phyloP scores from a whole-genome alignment of 371 early-diverging fungal genomes.

The Mucor ambiguus region DNA sequence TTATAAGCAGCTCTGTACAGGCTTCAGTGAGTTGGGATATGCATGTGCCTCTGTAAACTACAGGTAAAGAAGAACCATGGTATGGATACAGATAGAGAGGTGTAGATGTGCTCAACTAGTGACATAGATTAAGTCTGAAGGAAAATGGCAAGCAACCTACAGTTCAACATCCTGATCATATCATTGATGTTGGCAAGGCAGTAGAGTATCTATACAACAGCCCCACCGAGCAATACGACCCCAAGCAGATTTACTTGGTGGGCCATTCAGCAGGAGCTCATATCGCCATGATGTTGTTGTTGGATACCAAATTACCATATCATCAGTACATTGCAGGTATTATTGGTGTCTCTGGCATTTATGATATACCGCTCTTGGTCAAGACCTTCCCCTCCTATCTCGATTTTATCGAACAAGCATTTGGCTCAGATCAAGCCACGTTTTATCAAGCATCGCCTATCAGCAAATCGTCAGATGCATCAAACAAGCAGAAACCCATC shows the following conservation, averaged over 20 bases:
- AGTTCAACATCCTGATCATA: conserved; percentile 60
- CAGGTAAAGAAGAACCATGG: conserved; percentile 39
- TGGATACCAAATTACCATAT: conserved; percentile 44
- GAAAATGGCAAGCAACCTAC: conserved; percentile 18
- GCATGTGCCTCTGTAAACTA: conserved; percentile 76
- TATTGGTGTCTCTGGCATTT: conserved; percentile 81
- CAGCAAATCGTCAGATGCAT: conserved; percentile 6
- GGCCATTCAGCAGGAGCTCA: conserved; percentile 91
- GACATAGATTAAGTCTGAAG: conserved; percentile 37
- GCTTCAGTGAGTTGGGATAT: conserved; percentile 43
- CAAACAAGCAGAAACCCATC: conserved; percentile 38
- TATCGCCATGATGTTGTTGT: conserved; percentile 59
- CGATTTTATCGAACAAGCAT: conserved; percentile 73
- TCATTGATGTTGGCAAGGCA: conserved; percentile 58
- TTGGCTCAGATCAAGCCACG: conserved; percentile 41
- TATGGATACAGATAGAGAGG: neutral
- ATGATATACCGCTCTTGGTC: conserved; percentile 69
- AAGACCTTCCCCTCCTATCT: conserved; percentile 65
- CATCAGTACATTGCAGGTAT: conserved; percentile 37
- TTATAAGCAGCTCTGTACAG: conserved; percentile 48
- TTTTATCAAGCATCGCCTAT: conserved; percentile 55
- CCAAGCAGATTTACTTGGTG: conserved; percentile 54
- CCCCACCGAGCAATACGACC: conserved; percentile 33
- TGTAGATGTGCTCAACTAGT: conserved; percentile 1
- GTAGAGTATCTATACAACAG: conserved; percentile 44